phyloP scores from a whole-genome alignment of 257 asterid species.

The Forsythia viridissima region DNA sequence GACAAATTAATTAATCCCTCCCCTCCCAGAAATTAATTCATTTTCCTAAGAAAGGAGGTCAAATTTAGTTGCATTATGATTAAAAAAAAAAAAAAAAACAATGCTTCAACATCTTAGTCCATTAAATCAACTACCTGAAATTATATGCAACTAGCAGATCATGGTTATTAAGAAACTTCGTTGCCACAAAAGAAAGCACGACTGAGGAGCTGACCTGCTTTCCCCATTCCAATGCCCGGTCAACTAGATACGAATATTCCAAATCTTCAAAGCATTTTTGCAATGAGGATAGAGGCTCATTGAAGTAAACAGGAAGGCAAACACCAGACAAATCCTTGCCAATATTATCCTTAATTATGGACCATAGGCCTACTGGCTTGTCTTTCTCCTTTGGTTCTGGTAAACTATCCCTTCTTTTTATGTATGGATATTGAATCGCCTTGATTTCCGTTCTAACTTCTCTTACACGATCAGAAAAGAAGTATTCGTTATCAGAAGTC shows the following conservation, averaged over 20 bases:
- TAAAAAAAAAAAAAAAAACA: constrained; percentile 7
- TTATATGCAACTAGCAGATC: constrained; percentile 17
- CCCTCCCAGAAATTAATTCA: background rate
- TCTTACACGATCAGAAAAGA: constrained; percentile 54
- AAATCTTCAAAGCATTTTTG: constrained; percentile 98
- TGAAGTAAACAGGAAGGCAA: constrained; percentile 98
- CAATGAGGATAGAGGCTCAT: constrained; percentile 94
- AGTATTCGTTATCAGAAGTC: constrained; percentile 57
- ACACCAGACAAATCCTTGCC: constrained; percentile 99
- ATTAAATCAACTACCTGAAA: constrained; percentile 12
- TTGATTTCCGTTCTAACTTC: constrained; percentile 57
- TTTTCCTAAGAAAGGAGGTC: background rate
- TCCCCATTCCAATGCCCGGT: constrained; percentile 91
- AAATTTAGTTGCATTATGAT: constrained; percentile 5
- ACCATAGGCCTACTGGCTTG: constrained; percentile 96
- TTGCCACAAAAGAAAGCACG: constrained; percentile 20
- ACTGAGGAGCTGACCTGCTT: constrained; percentile 62
- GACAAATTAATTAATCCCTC: background rate
- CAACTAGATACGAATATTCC: constrained; percentile 93
- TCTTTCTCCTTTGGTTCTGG: constrained; percentile 98
- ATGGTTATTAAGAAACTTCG: constrained; percentile 19
- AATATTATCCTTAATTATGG: constrained; percentile 95
- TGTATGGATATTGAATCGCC: constrained; percentile 63
- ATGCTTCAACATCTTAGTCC: constrained; percentile 5
- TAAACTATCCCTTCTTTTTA: constrained; percentile 75